Percentiles rank a stretch among this genome's conserved stretches.
Conservation (phyloP, 2,329 filamentous ascomycete genomes). For the Bipolaris bicolor region DNA sequence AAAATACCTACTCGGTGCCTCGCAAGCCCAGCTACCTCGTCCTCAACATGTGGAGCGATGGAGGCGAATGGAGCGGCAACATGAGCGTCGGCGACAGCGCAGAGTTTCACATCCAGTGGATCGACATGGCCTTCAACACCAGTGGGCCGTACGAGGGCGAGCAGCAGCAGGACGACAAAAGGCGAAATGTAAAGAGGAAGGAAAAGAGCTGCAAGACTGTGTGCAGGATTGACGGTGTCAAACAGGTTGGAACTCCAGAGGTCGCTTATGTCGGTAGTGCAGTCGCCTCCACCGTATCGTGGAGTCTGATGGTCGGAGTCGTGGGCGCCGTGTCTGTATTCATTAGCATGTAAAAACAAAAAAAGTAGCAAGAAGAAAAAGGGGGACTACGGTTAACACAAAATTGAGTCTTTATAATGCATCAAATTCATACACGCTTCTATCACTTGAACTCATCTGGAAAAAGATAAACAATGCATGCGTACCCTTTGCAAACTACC, state of each 20-base stretch:
- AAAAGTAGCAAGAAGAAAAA: not conserved
- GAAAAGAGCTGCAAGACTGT: constrained; percentile 43
- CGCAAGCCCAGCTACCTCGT: constrained; percentile 60
- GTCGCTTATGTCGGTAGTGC: constrained; percentile 29
- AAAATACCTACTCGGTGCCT: constrained; percentile 63
- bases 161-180: constrained; percentile 25
- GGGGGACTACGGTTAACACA: too few species aligned
- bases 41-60: constrained; percentile 67
- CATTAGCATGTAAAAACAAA: not conserved
- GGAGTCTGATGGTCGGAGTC: constrained; percentile 33
- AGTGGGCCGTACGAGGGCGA: constrained; percentile 41
- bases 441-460: not conserved
- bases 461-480: not conserved
- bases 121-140: constrained; percentile 63
- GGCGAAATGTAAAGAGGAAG: constrained; percentile 21
- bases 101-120: constrained; percentile 66
- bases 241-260: constrained; percentile 44
- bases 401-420: not conserved
- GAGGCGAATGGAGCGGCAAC: constrained; percentile 64
- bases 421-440: not conserved
- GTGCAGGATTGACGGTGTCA: constrained; percentile 48
- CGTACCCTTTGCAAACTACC: not conserved
- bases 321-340: constrained; percentile 26
- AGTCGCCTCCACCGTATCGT: constrained; percentile 32
- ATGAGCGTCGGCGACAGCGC: constrained; percentile 61